Evolutionary conservation across 2,329 filamentous ascomycete genomes (phyloP), one percentile per base, ranked within the genome.

Genomic region (Xylaria arbuscula): DNA sequence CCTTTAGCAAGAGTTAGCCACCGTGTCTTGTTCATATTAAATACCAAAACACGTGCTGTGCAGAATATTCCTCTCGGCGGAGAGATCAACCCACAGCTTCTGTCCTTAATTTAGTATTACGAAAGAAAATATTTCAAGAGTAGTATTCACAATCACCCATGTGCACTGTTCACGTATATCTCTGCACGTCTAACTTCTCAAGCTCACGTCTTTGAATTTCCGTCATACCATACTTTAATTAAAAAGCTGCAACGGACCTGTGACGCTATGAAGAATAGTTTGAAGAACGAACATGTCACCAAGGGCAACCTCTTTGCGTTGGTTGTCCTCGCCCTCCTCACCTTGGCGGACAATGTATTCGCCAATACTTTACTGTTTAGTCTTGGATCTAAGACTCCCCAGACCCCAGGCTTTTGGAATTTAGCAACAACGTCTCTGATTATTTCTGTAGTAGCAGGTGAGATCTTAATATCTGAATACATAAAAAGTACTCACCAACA

Each of bases 321-420:
- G 5, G 34, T 13, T 50, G 51, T 64, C 24, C 65, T 67, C 9
- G 17, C 38, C 38, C 40, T 67, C n/a, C 54, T 67, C 48, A 64
- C 60, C n/a, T 50, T 64, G 32, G 65, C 60, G 13, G 65, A 67
- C 40, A 64, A 34, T 24, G 28, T 62, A 19, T 19, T 64, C 32
- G n/a, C 24, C 28, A 64, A 63, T 19, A 22, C 60, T 34, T 15
- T 64, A 22, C 60, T 60, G 42, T 24, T 60, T n/a, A n/a, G 22
- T 8, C 32, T 67, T 5, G 38, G 32, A 1, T 10, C 60, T 9
- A 48, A 6, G 48, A 17, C 47, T 54, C 54, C 59, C 8, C 60
- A 67, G n/a, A 22, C 13, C 0, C 54, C 59, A 10, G 60, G 65
- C 7, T 67, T 55, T 34, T 67, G 65, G 65, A 67, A 67, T 17